Base-by-base conservation (phyloP, 2,329 filamentous ascomycete genomes). In the Blastomyces gilchristii region DNA sequence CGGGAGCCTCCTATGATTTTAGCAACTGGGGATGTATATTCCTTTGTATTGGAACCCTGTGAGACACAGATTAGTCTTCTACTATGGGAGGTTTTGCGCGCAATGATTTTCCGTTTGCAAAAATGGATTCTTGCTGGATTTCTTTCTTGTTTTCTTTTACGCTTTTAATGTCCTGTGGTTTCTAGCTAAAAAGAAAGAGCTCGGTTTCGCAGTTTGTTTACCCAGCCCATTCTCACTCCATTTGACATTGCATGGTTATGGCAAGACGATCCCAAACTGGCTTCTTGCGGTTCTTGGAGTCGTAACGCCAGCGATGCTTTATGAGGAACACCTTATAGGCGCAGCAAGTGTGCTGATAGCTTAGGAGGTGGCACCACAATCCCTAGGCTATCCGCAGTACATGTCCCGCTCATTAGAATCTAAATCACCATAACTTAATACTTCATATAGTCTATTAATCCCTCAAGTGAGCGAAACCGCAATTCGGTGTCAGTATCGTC, bases 151-250 rank as follows among this genome's bases (percentile, higher is more conserved):
- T 52, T 61, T 43, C 28, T 60, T 60, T 54, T 43, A 12, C 52
- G 37, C 43, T 57, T 62, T 62, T 37, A 49, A 57, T 57, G 25
- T 47, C 18, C 37, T 56, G 50, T 62, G 31, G 16, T 39, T 39
- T 43, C 60, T 62, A 54, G 60, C 37, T 41, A 57, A 31, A 43
- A 57, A 43, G 25, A 52, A 54, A 34, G 31, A 41, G 41, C 41
- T 56, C 22, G 37, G 37, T 62, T 56, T 39, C 37, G 37, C 28
- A 45, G 50, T 47, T 62, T 47, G 9, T 37, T 37, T 52, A 56
- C 37, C 41, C 14, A 57, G n/a, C 11, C 43, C 18, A 45, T 37
- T 47, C 9, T 37, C 39, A 12, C n/a, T 39, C 18, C 41, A 16
- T 31, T 41, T 22, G 37, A 57, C 8, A 28, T 47, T 39, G 9